Base-by-base conservation (phyloP, 441 rosid genomes). In the Populus hybrid region DNA sequence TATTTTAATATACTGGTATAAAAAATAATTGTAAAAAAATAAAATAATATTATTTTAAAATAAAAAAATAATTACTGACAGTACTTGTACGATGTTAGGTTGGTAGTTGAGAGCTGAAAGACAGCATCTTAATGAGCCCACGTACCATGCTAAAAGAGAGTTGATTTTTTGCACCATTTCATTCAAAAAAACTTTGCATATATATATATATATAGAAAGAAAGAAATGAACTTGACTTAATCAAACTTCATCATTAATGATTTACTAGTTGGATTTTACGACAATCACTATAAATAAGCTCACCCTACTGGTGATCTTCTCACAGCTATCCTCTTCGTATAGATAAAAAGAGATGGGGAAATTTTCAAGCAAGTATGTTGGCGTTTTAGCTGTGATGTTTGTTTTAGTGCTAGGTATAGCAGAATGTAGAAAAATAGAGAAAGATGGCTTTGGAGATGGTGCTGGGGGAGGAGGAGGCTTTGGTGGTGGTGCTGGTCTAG, bases 371-470 rank as follows among this genome's bases (percentile, higher is more conserved):
- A 84, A 74, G 76, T 72, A 80, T 69, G 69, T 78, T 36, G 81
- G 80, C 65, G 34, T 84, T 46, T 57, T 85, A 46, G 76, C 79
- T 57, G 16, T 90, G 78, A 23, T 88, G 75, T 36, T 87, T 73
- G 84, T 83, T 83, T 61, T 89, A 78, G 84, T 84, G 38, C 72
- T 91, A 36, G 90, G 84, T 26, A 53, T 83, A 61, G 90, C 76
- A 0, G 90, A 91, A 81, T 86, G 94, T 69, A 81, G 94, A 69
- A 88, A 75, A 53, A 76, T 89, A 42, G 84, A 86, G 82, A 73
- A 85, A 50, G 80, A 86, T 70, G 85, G 86, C 0, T 21, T 4
- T 18, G 76, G 75, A 32, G 81, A 73, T 10, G 77, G 73, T 63
- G 72, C 59, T 0, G 82, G 75, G 4, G 67, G 76, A 73, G 71